Base-by-base conservation (phyloP, 345 rosid genomes). In the Pistacia vera region DNA sequence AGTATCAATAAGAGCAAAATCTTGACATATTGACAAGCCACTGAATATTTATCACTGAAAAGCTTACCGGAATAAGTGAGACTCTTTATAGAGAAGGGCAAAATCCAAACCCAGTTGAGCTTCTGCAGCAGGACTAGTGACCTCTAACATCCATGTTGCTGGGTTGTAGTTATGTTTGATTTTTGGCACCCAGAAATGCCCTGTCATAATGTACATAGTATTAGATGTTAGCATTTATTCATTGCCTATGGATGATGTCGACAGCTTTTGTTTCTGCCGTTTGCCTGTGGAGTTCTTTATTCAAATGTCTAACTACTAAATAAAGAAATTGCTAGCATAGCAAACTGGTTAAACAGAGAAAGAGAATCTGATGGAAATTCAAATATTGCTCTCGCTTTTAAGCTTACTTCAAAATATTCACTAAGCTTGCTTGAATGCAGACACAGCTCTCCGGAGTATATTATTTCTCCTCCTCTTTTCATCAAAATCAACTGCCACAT, bases 61-160 rank as follows among this genome's bases (percentile, higher is more conserved):
- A 44, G 48, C 83, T 75, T 77, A 84, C 88, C 11, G 49, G 83
- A 48, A 73, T 5, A 75, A 75, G 68, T 66, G 49, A 14, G 88
- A 87, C 18, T 73, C 67, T 35, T 58, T 83, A 71, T 87, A 87
- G 33, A 82, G 20, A 17, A 12, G 18, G 25, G 78, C 71, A 44
- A 81, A 87, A 70, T 87, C 85, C 66, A 81, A 12, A 48, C 80
- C 78, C 17, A 83, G 79, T 57, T 54, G 77, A 55, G 75, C 28
- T 75, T 85, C 90, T 33, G 57, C 56, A 3, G 85, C 77, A 57
- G 82, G 36, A 41, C 28, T 49, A 0, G 84, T 87, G 51, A 83
- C 78, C 60, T 87, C 86, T 60, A 85, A 74, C 88, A 87, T 87
- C 90, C 90, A 87, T 38, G 88, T 87, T 66, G 90, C 88, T 11